A percentile compares a stretch with the other conserved stretches of the same genome.
These are phyloP conservation scores for Wallacemonas sp. DNA, from an alignment of 208 protist species.

Conservation along the genomic window DNA sequence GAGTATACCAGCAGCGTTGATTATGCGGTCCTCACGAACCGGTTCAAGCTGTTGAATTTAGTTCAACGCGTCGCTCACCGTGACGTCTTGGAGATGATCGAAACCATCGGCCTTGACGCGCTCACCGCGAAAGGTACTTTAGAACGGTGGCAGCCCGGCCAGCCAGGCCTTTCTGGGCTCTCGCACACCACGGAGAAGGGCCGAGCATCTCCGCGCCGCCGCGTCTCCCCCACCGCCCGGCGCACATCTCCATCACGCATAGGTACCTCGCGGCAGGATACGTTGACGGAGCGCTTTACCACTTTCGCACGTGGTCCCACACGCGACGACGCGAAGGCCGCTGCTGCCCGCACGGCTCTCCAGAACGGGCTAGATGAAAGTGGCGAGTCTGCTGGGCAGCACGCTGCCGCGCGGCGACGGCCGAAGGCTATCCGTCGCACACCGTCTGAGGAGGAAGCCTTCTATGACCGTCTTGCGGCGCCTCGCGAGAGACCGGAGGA, in stretches of 20 bases:
- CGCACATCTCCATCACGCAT: neutral
- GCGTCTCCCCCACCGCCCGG: neutral
- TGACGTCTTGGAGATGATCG: slow-evolving; percentile 83
- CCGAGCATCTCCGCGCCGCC: too few relatives aligned
- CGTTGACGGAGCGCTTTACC: neutral
- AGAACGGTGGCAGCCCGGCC: slow-evolving; percentile 16
- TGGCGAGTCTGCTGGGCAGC: slow-evolving; percentile 13
- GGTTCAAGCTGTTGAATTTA: slow-evolving; percentile 86
- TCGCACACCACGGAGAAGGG: neutral
- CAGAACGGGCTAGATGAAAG: too few relatives aligned
- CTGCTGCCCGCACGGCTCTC: slow-evolving; percentile 18
- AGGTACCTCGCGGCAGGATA: neutral
- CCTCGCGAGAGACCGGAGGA: slow-evolving; percentile 28
- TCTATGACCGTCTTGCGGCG: slow-evolving; percentile 42
- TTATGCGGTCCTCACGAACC: slow-evolving; percentile 71
- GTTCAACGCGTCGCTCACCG: slow-evolving; percentile 83
- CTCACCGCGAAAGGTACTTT: slow-evolving; percentile 59
- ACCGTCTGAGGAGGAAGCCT: slow-evolving; percentile 27
- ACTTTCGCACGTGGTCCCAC: slow-evolving; percentile 7
- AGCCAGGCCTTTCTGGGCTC: neutral
- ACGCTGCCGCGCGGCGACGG: slow-evolving; percentile 13
- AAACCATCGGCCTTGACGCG: slow-evolving; percentile 72
- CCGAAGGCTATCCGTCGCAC: slow-evolving; percentile 21
- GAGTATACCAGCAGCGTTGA: slow-evolving; percentile 42
- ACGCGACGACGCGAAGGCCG: slow-evolving; percentile 23